Evolutionary conservation across 768 basidiomycete species (phyloP).

Genomic region (Phanerodontia chrysosporium): DNA sequence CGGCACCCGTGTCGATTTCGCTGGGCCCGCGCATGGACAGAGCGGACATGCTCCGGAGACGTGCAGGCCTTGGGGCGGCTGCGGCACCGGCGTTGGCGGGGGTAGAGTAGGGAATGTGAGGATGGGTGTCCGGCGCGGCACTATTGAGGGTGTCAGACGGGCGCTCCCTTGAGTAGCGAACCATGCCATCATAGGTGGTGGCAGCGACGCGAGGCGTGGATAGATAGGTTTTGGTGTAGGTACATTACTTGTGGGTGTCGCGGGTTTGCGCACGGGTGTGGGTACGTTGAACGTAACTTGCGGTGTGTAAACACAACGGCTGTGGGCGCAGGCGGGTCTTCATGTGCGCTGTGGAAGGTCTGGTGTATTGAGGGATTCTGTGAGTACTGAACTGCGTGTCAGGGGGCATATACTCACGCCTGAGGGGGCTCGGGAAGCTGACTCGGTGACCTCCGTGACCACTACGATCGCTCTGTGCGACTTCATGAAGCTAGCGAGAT

Average conservation of each 20-base stretch:
- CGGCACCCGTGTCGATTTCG: slow-evolving; percentile 26
- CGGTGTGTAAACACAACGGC: neutral
- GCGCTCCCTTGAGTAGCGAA: slow-evolving; percentile 33
- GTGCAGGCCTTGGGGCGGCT: slow-evolving; percentile 22
- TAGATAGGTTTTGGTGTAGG: slow-evolving; percentile 8
- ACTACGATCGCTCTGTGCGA: neutral
- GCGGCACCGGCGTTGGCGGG: slow-evolving; percentile 19
- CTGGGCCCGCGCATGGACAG: slow-evolving; percentile 41
- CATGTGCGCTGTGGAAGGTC: neutral
- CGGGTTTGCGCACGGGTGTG: neutral
- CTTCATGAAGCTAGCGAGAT: neutral
- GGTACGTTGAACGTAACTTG: neutral
- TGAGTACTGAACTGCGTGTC: neutral
- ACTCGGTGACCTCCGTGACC: neutral
- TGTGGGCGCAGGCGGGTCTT: neutral
- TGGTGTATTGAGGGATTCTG: neutral
- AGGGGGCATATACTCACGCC: neutral
- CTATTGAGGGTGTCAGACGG: slow-evolving; percentile 42
- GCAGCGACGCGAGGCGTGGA: slow-evolving; percentile 25
- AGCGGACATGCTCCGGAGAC: slow-evolving; percentile 53
- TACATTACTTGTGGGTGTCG: neutral
- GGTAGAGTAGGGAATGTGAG: slow-evolving; percentile 48
- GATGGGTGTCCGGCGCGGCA: slow-evolving; percentile 42
- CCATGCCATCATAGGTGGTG: slow-evolving; percentile 26
- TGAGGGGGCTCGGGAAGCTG: neutral